Conservation (phyloP, 2,329 filamentous ascomycete genomes). For the Thelonectria olida region DNA sequence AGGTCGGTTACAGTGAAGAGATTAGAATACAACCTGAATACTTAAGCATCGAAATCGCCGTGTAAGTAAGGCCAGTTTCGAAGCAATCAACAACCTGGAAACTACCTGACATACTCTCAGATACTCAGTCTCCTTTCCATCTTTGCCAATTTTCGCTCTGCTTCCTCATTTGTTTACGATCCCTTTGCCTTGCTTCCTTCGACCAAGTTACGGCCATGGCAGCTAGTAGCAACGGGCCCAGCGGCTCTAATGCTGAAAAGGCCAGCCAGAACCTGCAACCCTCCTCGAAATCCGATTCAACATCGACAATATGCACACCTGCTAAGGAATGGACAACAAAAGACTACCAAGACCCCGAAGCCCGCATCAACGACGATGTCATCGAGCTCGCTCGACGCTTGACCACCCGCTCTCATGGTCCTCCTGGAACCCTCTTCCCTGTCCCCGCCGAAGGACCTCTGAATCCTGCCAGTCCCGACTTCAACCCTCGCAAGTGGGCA, state of each 20-base stretch:
- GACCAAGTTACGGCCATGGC: background rate
- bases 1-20: background rate
- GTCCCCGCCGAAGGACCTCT: conserved; percentile 35
- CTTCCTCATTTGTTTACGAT: background rate
- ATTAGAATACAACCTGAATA: background rate
- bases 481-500: conserved; percentile 54
- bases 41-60: background rate
- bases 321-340: conserved; percentile 25
- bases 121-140: background rate
- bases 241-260: conserved; percentile 8
- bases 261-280: background rate
- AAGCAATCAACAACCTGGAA: background rate
- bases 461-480: conserved; percentile 51
- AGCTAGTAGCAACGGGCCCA: background rate
- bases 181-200: too few relatives aligned
- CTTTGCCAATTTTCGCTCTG: background rate
- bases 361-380: conserved; percentile 6
- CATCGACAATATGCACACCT: conserved; percentile 25
- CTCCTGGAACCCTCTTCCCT: conserved; percentile 33
- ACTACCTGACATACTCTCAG: background rate
- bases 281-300: conserved; percentile 18
- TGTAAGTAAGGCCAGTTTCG: background rate
- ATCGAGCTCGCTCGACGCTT: conserved; percentile 24
- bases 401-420: conserved; percentile 17
- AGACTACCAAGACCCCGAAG: conserved; percentile 1